Conservation (phyloP, 352 stramenopile species). For the Phytophthora hybrid region DNA sequence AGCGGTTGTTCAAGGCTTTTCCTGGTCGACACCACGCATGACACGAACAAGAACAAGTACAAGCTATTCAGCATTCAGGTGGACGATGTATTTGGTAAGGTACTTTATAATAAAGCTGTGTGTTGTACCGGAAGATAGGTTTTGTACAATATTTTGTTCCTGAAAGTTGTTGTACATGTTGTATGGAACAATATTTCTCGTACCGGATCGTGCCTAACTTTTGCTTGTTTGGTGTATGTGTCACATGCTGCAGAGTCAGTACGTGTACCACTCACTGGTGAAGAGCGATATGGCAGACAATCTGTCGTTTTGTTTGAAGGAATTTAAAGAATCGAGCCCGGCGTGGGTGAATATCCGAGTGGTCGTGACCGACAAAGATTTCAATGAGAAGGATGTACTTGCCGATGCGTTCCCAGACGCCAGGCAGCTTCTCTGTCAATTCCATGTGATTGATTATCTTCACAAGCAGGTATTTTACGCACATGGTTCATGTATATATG, state of each 20-base stretch:
- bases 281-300: conserved; percentile 14
- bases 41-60: conserved; percentile 26
- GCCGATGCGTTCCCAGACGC: conserved; percentile 10
- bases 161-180: no score
- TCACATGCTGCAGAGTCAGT: conserved; percentile 10
- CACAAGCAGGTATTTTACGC: conserved; percentile 5
- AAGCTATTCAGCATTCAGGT: no score
- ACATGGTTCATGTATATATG: no score
- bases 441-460: conserved; percentile 23
- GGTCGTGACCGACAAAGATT: conserved; percentile 22
- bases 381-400: no score
- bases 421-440: conserved; percentile 23
- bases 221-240: neutral
- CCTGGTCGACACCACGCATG: conserved; percentile 17
- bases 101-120: no score
- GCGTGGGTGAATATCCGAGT: conserved; percentile 19
- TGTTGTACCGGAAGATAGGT: no score
- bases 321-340: conserved; percentile 23
- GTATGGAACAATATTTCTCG: no score
- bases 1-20: conserved; percentile 28
- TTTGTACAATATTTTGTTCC: no score
- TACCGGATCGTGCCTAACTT: neutral
- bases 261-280: conserved; percentile 22
- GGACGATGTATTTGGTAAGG: no score
- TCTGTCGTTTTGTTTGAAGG: conserved; percentile 3